Evolutionary conservation across 768 basidiomycete species (phyloP).

Genomic region (Tulasnella sp.): DNA sequence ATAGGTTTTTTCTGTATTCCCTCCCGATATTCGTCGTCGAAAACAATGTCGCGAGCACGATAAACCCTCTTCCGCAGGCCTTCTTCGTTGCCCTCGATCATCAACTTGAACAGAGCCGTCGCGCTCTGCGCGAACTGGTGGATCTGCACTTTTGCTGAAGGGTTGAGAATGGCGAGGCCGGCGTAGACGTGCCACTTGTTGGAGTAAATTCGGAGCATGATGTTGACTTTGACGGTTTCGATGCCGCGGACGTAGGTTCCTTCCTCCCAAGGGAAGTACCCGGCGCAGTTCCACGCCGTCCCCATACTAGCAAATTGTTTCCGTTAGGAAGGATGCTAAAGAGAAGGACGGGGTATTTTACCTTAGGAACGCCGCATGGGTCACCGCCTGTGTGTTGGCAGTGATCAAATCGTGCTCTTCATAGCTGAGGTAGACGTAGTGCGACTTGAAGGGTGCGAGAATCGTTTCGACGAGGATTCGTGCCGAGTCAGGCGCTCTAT

Average conservation of each 20-base stretch:
- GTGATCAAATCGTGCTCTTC: conserved; percentile 95
- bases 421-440: conserved; percentile 92
- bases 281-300: conserved; percentile 80
- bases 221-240: conserved; percentile 97
- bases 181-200: conserved; percentile 99
- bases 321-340: neutral
- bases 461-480: no score
- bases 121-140: conserved; percentile 82
- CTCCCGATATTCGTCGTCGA: conserved; percentile 40
- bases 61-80: conserved; percentile 68
- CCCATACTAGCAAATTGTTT: conserved; percentile 69
- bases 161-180: conserved; percentile 96
- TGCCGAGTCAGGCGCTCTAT: no score
- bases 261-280: conserved; percentile 90
- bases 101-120: conserved; percentile 91
- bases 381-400: conserved; percentile 97
- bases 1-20: conserved; percentile 50
- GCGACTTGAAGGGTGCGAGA: no score
- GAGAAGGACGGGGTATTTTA: conserved; percentile 36
- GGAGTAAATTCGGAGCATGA: conserved; percentile 90
- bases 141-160: conserved; percentile 81
- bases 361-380: conserved; percentile 96
- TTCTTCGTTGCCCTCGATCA: conserved; percentile 60
- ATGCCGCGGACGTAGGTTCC: conserved; percentile 95
- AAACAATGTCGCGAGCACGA: conserved; percentile 70